phyloP scores from a whole-genome alignment of 2,329 filamentous ascomycete species.

The Neonectria neomacrospora region DNA sequence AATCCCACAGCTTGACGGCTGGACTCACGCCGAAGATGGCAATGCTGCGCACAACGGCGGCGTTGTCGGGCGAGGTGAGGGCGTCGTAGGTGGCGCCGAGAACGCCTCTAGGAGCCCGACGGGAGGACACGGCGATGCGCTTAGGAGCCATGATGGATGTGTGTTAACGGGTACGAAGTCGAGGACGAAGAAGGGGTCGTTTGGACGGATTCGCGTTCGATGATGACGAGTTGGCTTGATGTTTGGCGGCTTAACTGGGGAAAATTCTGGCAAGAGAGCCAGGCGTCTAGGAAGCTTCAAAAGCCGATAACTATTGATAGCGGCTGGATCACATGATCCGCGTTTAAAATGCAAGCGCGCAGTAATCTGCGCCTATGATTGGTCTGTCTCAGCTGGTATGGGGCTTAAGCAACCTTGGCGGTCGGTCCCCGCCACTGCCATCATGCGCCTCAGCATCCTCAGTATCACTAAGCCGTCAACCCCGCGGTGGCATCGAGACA shows the following conservation, averaged over 20 bases:
- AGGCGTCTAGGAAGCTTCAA: constrained; percentile 28
- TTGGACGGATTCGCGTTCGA: constrained; percentile 3
- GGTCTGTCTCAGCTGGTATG: background rate
- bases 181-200: background rate
- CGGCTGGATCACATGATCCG: constrained; percentile 44
- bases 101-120: constrained; percentile 61
- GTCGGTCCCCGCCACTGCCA: constrained; percentile 10
- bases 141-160: constrained; percentile 70
- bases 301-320: constrained; percentile 29
- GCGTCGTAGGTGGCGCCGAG: constrained; percentile 69
- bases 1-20: background rate
- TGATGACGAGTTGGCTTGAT: constrained; percentile 18
- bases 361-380: background rate
- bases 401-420: background rate
- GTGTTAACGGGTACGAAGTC: background rate
- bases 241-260: constrained; percentile 27
- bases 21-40: constrained; percentile 73
- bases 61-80: constrained; percentile 74
- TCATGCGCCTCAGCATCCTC: constrained; percentile 1
- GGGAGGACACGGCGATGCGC: constrained; percentile 61
- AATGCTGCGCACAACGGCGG: constrained; percentile 74
- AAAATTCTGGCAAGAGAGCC: constrained; percentile 38
- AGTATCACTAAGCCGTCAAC: background rate
- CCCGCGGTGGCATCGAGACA: background rate
- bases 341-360: constrained; percentile 13